Base-by-base conservation (phyloP, 2,329 filamentous ascomycete genomes). In the Botrytis byssoidea region DNA sequence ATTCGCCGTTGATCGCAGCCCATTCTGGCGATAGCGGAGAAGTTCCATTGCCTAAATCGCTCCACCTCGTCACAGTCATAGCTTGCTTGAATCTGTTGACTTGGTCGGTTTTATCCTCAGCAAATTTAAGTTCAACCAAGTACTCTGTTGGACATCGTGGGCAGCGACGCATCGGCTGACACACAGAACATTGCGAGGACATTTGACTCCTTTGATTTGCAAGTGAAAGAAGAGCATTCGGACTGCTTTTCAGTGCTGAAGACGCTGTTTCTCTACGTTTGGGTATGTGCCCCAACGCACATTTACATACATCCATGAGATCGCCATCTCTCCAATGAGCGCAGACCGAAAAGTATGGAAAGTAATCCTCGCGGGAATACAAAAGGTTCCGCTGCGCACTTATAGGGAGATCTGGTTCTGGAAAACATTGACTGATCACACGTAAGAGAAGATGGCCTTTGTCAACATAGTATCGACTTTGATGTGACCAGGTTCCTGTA, bases 81-180 rank as follows among this genome's bases (percentile, higher is more conserved):
- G 87, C 85, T 73, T 90, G 88, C 77, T 87, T 89, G 81, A 91
- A 91, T 4, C 83, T 81, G 18, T 83, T 77, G 55, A 81, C 75
- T 10, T 83, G 79, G 77, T 87, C 83, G 42, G 79, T 80, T 65
- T 82, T 84, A 75, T 90, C 88, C 79, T 91, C 89, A 2, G 86
- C 83, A 74, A 90, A 82, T 75, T 88, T 88, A 10, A 90, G 79
- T 79, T 91, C 88, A 66, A 90, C 83, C 18, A 91, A 81, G 75
- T 91, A 91, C 78, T 91, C 89, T 0, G 87, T 87, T 1, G 89
- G 88, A 79, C 89, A 91, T 71, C 88, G 85, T 0, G 88, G 87
- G 79, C 89, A 91, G 46, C 89, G 83, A 6, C 89, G 84, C 83
- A 89, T 89, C 4, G 88, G 88, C 12, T 85, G 83, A 78, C 89